Conservation (phyloP, 352 stramenopile species). For the Phytophthora crassamura region DNA sequence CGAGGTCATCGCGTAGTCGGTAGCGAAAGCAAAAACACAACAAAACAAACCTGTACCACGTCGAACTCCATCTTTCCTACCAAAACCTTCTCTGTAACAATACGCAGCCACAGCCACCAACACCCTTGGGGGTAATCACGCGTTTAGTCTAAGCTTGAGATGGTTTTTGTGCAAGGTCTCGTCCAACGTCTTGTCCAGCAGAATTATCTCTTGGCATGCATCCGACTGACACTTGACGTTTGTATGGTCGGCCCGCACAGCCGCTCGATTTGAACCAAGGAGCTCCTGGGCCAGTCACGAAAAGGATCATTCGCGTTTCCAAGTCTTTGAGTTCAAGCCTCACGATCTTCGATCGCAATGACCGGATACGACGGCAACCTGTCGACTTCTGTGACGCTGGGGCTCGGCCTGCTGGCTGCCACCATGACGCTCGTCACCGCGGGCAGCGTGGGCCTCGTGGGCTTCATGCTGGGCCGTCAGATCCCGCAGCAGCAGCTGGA, state of each 20-base stretch:
- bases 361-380: conserved; percentile 40
- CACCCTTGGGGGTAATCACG: conserved; percentile 10
- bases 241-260: conserved; percentile 16
- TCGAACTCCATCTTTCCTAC: neutral
- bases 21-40: neutral
- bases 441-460: conserved; percentile 70
- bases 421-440: conserved; percentile 81
- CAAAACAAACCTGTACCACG: conserved; percentile 9
- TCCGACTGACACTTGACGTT: conserved; percentile 27
- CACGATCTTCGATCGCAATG: conserved; percentile 13
- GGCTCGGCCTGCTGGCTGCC: conserved; percentile 68
- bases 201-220: conserved; percentile 12
- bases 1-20: conserved; percentile 58
- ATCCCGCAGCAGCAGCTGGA: conserved; percentile 18
- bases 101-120: too few species aligned
- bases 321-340: conserved; percentile 17
- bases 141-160: conserved; percentile 10
- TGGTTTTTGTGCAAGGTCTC: conserved; percentile 15
- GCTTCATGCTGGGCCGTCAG: conserved; percentile 75
- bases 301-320: conserved; percentile 18
- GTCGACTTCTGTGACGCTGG: conserved; percentile 65
- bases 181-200: neutral
- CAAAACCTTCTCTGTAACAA: too few species aligned
- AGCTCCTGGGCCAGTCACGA: conserved; percentile 15
- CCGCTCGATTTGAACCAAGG: neutral